Evolutionary conservation across 1,139 yeast species (phyloP), one percentile per base, ranked within the genome.

Genomic region (Scheffersomyces titani): DNA sequence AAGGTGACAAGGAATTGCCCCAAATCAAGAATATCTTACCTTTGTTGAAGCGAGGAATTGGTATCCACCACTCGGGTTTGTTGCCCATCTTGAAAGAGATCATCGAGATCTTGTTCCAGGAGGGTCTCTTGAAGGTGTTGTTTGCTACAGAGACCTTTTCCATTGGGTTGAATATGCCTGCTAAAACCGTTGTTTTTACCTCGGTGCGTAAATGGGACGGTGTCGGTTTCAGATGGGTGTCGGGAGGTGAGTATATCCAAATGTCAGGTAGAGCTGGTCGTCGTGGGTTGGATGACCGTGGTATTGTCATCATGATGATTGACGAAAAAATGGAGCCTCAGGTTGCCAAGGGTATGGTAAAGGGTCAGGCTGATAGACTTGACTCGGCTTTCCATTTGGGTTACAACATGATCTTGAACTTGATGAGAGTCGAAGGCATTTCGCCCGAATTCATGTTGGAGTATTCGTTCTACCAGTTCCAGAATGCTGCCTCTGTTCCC

Each of bases 181-280:
- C 99, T 3, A 92, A 96, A 69, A 94, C 99, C 0, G 99, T 94
- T 51, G 99, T 96, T 9, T 96, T 96, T 74, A 94, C 99, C 0
- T 90, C 96, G 50, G 99, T 96, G 16, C 87, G 99, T 71, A 96
- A 96, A 72, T 94, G 97, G 97, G 99, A 96, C 74, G 99, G 99
- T 66, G 87, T 85, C 60, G 96, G 94, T 24, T 92, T 93, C 79
- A 87, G 99, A 74, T 94, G 98, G 98, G 97, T 96, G 48, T 91
- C 97, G 56, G 98, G 98, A 58, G 99, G 99, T 77, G 99, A 96
- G 75, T 96, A 94, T 74, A 96, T 94, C 66, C 99, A 96, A 77
- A 94, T 94, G 99, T 91, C 98, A 49, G 99, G 99, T 61, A 88
- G 99, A 77, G 99, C 99, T 19, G 99, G 99, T 67, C 93, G 99